These are phyloP conservation scores for Arthromyces matolae DNA, from an alignment of 768 basidiomycete genomes.

Conservation along the genomic window DNA sequence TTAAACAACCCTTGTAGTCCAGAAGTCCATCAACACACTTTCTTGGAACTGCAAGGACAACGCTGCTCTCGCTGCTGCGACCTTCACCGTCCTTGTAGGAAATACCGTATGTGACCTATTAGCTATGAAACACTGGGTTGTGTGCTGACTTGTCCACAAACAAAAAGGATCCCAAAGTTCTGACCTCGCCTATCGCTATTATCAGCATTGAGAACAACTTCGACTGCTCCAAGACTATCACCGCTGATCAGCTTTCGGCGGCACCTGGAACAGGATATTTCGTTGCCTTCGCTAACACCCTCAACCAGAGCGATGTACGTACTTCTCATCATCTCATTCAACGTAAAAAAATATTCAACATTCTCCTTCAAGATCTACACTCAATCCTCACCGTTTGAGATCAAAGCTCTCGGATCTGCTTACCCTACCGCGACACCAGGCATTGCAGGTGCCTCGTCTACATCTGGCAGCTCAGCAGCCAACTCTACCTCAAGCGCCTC, in stretches of 20 bases:
- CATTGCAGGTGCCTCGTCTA: background rate
- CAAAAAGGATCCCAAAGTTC: conserved; percentile 31
- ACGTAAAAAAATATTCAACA: background rate
- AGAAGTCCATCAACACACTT: conserved; percentile 52
- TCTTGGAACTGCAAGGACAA: conserved; percentile 53
- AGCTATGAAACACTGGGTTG: background rate
- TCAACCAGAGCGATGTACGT: conserved; percentile 55
- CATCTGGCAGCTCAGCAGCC: background rate
- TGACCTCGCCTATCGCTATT: conserved; percentile 39
- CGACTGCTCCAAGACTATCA: conserved; percentile 56
- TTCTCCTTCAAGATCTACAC: conserved; percentile 47
- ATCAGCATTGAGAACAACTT: conserved; percentile 51
- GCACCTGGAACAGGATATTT: conserved; percentile 45
- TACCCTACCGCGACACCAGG: conserved; percentile 16
- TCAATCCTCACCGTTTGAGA: conserved; percentile 51
- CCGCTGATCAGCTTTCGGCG: conserved; percentile 39
- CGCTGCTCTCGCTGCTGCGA: conserved; percentile 17
- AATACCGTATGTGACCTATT: conserved; percentile 31
- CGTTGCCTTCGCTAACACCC: conserved; percentile 43
- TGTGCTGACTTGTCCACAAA: background rate
- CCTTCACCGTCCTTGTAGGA: conserved; percentile 52
- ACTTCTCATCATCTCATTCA: background rate
- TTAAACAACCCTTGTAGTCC: conserved; percentile 36
- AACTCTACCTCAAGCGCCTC: conserved; percentile 1
- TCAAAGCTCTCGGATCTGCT: conserved; percentile 25